Evolutionary conservation across 1,139 yeast species (phyloP), one percentile per base, ranked within the genome.

Genomic region (Tardiomyces digboiensis): DNA sequence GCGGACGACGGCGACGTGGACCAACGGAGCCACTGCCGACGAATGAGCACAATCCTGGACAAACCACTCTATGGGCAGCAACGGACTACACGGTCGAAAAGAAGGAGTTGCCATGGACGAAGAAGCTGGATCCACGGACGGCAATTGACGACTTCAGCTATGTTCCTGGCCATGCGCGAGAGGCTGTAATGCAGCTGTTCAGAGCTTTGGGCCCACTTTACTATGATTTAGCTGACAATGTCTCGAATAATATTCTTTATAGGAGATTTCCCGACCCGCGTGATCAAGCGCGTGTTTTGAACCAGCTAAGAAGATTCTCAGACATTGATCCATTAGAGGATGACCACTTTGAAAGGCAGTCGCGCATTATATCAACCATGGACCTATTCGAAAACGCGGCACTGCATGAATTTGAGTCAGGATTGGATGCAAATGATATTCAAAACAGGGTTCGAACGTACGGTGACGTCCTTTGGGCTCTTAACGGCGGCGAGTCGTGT

Each of bases 311-410:
- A 41, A 47, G 52, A 21, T 56, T 76, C 18, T 64, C 71, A 8
- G 61, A 64, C 41, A 67, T 71, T 36, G 79, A 63, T 39, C 52
- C 67, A 44, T 49, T 51, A 51, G 57, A 66, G 46, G 69, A 62
- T 56, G 62, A 52, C 42, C 62, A 65, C 46, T 57, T 69, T 29
- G 76, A 72, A 42, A 73, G 76, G 51, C 63, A 82, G 42, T 71
- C 70, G 36, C 70, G 22, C n/a, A 19, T 42, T 1, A 29, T 29
- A 8, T 29, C 82, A 1, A 68, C 81, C n/a, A 64, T 79, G 41
- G 93, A 83, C 55, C 69, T 84, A 36, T 85, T 86, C 58, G 83
- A 83, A 44, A 82, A 75, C 56, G 87, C 93, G 0, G 72, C 84
- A 7, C 59, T 85, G 29, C 66, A 79, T 41, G 95, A 87, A 53